Conservation (phyloP, 345 rosid species). For the Populus simonii region DNA sequence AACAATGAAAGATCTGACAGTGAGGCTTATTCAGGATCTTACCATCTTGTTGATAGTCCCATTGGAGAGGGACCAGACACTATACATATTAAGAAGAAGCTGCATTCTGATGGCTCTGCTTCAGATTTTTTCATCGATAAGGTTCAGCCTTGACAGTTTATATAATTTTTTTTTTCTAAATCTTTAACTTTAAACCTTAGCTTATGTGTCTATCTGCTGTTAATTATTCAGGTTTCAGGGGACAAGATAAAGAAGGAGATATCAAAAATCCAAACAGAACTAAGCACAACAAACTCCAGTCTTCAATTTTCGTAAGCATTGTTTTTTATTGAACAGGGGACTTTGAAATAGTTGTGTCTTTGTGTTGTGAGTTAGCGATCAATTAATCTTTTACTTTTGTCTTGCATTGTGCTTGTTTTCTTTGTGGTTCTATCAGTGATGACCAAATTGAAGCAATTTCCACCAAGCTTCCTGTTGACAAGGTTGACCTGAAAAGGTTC, state of each 20-base stretch:
- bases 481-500: constrained; percentile 58
- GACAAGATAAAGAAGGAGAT: constrained; percentile 72
- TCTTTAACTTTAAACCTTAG: neutral
- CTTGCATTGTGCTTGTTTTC: neutral
- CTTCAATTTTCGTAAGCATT: constrained; percentile 58
- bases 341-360: neutral
- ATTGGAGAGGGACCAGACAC: constrained; percentile 65
- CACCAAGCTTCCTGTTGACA: constrained; percentile 73
- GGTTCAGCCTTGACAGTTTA: constrained; percentile 24
- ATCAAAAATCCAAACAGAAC: constrained; percentile 59
- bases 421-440: constrained; percentile 36
- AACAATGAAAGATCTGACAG: constrained; percentile 44
- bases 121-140: constrained; percentile 76
- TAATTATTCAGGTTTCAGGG: constrained; percentile 48
- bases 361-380: neutral
- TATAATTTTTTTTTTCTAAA: neutral
- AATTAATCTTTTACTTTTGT: neutral
- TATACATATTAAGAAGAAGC: constrained; percentile 58
- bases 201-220: neutral
- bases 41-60: constrained; percentile 36
- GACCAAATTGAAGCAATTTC: constrained; percentile 80
- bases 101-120: constrained; percentile 59
- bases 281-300: constrained; percentile 49
- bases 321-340: too few relatives aligned
- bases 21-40: constrained; percentile 33